phyloP scores from a whole-genome alignment of 2,329 filamentous ascomycete genomes.

The Calonectria multiphialidica region DNA sequence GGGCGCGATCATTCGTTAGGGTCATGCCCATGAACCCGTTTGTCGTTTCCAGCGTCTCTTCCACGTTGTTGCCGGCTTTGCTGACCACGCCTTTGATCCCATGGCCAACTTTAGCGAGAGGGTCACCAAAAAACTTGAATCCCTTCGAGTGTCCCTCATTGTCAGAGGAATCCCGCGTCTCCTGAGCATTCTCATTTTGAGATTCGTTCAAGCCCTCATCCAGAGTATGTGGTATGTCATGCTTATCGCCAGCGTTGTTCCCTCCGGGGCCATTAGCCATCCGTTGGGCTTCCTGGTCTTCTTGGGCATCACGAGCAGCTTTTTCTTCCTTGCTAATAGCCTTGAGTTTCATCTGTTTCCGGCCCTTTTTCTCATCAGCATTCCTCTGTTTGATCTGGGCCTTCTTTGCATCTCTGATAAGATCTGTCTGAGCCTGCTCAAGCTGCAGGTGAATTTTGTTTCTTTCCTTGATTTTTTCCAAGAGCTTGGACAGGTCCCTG shows the following conservation, averaged over 20 bases:
- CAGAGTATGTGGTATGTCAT: slow-evolving; percentile 65
- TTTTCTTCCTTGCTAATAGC: slow-evolving; percentile 64
- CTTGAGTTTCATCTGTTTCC: slow-evolving; percentile 64
- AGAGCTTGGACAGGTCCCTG: slow-evolving; percentile 84
- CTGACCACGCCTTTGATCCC: slow-evolving; percentile 59
- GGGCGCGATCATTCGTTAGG: not conserved
- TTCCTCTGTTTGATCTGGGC: slow-evolving; percentile 77
- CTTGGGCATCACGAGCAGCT: slow-evolving; percentile 57
- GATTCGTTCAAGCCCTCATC: slow-evolving; percentile 59
- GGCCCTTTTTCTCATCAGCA: slow-evolving; percentile 73
- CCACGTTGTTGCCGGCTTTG: slow-evolving; percentile 63
- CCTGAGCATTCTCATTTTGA: slow-evolving; percentile 31
- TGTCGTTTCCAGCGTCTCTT: slow-evolving; percentile 65
- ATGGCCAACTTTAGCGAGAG: slow-evolving; percentile 61
- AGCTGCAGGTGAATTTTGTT: slow-evolving; percentile 78
- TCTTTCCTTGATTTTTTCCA: slow-evolving; percentile 85
- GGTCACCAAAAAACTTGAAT: slow-evolving; percentile 49
- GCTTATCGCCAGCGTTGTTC: slow-evolving; percentile 63
- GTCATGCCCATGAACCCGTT: slow-evolving; percentile 61
- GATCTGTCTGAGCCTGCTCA: slow-evolving; percentile 85
- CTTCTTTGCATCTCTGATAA: slow-evolving; percentile 85
- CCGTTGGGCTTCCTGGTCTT: slow-evolving; percentile 63
- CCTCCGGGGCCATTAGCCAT: slow-evolving; percentile 65
- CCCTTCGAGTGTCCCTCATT: slow-evolving; percentile 39
- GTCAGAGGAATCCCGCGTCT: slow-evolving; percentile 24